Evolutionary conservation across 179 eudicot genomes (phyloP), one percentile per base, ranked within the genome.

Genomic region (Beta lomatogona): DNA sequence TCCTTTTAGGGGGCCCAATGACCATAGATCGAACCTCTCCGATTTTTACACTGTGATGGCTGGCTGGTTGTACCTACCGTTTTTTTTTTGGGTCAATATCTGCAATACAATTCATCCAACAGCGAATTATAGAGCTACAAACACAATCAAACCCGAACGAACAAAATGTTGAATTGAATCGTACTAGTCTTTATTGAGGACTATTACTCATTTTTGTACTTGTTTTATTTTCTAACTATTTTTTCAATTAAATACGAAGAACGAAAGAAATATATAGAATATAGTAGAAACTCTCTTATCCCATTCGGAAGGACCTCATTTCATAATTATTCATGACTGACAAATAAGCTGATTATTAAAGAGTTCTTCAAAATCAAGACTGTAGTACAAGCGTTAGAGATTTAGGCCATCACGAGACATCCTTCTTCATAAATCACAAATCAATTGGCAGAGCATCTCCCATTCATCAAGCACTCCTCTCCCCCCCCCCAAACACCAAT

Each of bases 1-100:
- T 77, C 28, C 63, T 54, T 28, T 79, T 79, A 54, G 67, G 75
- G 67, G 81, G 81, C 67, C 57, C 67, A 69, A 79, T 55, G 75
- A 79, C 68, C 76, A 79, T 79, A 55, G 75, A 69, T 79, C 22
- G 15, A 69, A 79, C 67, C 65, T 69, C 55, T 69, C 67, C 19
- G 31, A 66, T 12, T 66, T 66, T 66, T 31, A 28, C 70, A 12
- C 4, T 66, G 63, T 44, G 73, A 77, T 77, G 80, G 73, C 21
- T 66, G 50, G 73, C 25, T 71, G 3, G 36, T 2, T 71, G 57
- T 71, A 46, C 57, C 54, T 71, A 48, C 31, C 6, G 36, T 48
- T 71, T 71, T 18, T 46, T 71, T 71, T 71, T 75, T 60, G n/a
- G 46, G 48, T 28, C 22, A 60, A 52, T 52, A 52, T 52, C 55